Percentiles rank a stretch among this genome's conserved stretches.
phyloP scores from a whole-genome alignment of 805 yeast species.

The Schwanniomyces yamadae region DNA sequence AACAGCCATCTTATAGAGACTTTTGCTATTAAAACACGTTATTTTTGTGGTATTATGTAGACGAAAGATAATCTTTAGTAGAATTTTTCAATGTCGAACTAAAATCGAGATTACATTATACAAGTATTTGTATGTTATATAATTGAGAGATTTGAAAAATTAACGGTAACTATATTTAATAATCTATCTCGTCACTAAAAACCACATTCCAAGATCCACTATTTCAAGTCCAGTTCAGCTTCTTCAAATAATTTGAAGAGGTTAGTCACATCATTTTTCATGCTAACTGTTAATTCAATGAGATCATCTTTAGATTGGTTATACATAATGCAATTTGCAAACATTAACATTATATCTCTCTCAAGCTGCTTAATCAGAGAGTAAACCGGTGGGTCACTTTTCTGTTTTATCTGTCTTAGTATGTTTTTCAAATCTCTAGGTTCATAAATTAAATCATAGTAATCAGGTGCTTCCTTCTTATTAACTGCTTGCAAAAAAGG shows the following conservation, averaged over 20 bases:
- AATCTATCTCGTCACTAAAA: background rate
- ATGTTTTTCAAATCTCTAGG: constrained; percentile 73
- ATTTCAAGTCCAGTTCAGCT: constrained; percentile 34
- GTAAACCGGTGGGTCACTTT: constrained; percentile 35
- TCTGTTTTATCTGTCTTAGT: constrained; percentile 50
- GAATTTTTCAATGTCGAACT: background rate
- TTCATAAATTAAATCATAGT: constrained; percentile 55
- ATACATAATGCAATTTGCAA: constrained; percentile 82
- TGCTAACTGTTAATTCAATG: constrained; percentile 60
- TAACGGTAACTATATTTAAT: background rate
- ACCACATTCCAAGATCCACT: too few relatives aligned
- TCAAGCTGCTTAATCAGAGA: constrained; percentile 63
- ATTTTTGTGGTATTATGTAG: too few relatives aligned
- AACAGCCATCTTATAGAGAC: constrained; percentile 3
- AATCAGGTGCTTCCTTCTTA: constrained; percentile 66
- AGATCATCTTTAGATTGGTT: constrained; percentile 65
- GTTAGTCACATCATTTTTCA: constrained; percentile 65
- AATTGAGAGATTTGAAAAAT: too few relatives aligned
- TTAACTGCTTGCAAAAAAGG: constrained; percentile 72
- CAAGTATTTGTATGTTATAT: too few relatives aligned
- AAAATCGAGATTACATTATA: constrained; percentile 1
- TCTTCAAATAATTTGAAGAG: constrained; percentile 60
- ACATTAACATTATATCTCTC: constrained; percentile 70
- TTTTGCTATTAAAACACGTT: too few relatives aligned
- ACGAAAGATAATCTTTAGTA: too few relatives aligned